phyloP scores from a whole-genome alignment of 2,329 filamentous ascomycete species.

The Botrytis fabae region DNA sequence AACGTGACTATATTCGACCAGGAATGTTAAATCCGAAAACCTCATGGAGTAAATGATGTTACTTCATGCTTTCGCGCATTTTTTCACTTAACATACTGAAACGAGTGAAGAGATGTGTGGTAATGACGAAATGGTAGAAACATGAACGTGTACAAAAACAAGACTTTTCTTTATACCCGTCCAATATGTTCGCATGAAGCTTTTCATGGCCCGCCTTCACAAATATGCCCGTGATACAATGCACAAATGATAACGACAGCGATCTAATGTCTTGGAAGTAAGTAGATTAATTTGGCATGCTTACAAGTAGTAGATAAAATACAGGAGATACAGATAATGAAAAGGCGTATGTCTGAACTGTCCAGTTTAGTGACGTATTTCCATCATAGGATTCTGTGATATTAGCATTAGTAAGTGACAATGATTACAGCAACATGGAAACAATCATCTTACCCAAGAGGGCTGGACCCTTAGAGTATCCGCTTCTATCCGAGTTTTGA shows the following conservation, averaged over 20 bases:
- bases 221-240: neutral
- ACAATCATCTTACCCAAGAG: constrained; percentile 18
- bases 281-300: neutral
- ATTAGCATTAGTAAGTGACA: neutral
- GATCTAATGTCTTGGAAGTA: neutral
- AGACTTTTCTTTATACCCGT: neutral
- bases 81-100: neutral
- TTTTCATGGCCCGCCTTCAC: neutral
- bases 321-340: constrained; percentile 11
- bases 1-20: neutral
- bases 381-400: constrained; percentile 18
- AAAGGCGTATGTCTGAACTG: constrained; percentile 19
- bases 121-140: neutral
- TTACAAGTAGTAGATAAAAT: constrained; percentile 23
- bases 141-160: neutral
- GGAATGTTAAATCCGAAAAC: neutral
- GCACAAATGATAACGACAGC: neutral
- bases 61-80: neutral
- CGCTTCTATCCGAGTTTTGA: neutral
- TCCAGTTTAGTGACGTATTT: constrained; percentile 18
- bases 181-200: neutral
- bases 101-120: neutral
- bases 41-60: neutral
- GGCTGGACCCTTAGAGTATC: constrained; percentile 11
- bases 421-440: neutral